Evolutionary conservation across 495 filamentous ascomycete genomes (phyloP), one percentile per base, ranked within the genome.

Genomic region (Hyaloscypha finlandica): DNA sequence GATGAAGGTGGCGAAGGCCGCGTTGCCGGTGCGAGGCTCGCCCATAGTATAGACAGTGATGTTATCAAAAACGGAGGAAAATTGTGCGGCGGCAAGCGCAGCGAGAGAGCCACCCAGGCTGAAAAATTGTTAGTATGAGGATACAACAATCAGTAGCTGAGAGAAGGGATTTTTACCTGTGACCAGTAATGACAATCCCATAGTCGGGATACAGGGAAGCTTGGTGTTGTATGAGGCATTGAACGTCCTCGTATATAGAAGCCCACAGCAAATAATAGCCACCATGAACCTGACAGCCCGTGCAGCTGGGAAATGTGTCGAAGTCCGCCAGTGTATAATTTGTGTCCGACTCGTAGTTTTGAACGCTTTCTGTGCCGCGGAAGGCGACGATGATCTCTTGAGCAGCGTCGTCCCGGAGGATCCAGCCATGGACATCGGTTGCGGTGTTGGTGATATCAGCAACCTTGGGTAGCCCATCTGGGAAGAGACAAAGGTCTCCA

Each of bases 21-120:
- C 29, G 68, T 87, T 88, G 59, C 90, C 91, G 6, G 91, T 83
- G 32, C 88, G 88, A 4, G 91, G 91, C 33, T 84, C 79, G 66
- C 89, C 91, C 74, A 84, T 92, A 6, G 85, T 88, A 75, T 90
- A 91, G 52, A 70, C 64, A 9, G 85, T 86, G 11, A 73, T 69
- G 54, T 82, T 83, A 31, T 52, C 42, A 45, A 63, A 63, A 31
- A 63, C n/a, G 16, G 61, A 54, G 6, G 86, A 81, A 63, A 91
- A 74, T 63, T 83, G 81, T 12, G 61, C 61, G 14, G 42, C 45
- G 25, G 61, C 61, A n/a, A 63, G 61, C 25, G 61, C 39, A 32
- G 61, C 61, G 22, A 63, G 61, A 52, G 61, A 52, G 42, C 45
- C 61, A 30, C 61, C 61, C 20, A 63, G 42, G 45, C 61, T 63